Evolutionary conservation across 2,329 filamentous ascomycete species (phyloP), one percentile per base, ranked within the genome.

Genomic region (Sporothrix humicola): DNA sequence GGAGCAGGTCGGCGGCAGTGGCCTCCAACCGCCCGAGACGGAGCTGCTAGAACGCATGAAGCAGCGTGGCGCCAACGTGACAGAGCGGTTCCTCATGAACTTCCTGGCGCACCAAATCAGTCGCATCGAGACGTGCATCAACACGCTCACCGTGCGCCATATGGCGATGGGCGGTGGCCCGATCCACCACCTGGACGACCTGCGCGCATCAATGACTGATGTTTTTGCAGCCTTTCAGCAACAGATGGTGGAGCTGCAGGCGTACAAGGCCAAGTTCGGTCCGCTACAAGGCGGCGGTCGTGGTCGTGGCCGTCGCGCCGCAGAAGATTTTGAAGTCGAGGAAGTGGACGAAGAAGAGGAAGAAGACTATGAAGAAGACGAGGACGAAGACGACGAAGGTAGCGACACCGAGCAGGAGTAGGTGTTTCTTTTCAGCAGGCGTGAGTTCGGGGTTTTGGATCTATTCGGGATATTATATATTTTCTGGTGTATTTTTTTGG

Each of bases 81-180:
- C 95, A 42, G 96, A 98, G 85, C 87, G 89, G 71, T 95, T 97
- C 82, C 84, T 98, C 82, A 83, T 97, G 73, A 94, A 93, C 79
- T 94, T 99, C 79, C 88, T 98, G 81, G 95, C 97, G 81, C 95
- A 98, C 80, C 94, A 98, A 86, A 92, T 99, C 77, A 95, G 93
- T 81, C 90, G 96, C 79, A 97, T 99, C 81, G 96, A 99, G 94
- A 91, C 93, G 70, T 96, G 93, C 79, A 88, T 95, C 77, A 92
- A 92, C 46, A 94, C 93, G 0, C 87, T 98, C 69, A 85, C 90
- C 13, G 85, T 97, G 78, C 91, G 95, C 68, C 92, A 97, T 81
- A 88, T 97, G 81, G 89, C 93, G 77, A 87, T 88, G 48, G 93
- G 94, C 13, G 89, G 91, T 78, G 88, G 85, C 56, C 81, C 82